phyloP scores from a whole-genome alignment of 140 eudicot species.

The Senecio squalidus region DNA sequence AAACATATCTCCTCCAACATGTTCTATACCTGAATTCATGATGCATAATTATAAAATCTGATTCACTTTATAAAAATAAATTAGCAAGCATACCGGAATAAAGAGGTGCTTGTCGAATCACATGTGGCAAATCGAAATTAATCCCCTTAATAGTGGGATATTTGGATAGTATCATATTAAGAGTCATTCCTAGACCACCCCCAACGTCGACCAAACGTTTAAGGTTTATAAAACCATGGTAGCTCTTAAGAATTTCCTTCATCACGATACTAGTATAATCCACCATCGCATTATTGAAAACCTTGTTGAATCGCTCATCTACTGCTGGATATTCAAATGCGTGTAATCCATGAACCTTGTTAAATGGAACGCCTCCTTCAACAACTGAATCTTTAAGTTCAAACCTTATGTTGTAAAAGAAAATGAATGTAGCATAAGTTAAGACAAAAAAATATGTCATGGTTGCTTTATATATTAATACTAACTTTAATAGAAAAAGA shows the following conservation, averaged over 20 bases:
- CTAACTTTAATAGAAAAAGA: no score
- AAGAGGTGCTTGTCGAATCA: constrained; percentile 14
- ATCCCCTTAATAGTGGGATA: constrained; percentile 24
- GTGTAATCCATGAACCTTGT: constrained; percentile 25
- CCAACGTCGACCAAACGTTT: constrained; percentile 28
- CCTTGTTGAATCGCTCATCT: constrained; percentile 19
- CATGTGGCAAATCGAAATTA: constrained; percentile 21
- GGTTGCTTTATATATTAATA: no score
- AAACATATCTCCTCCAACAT: constrained; percentile 35
- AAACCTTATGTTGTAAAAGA: no score
- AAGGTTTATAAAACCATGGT: constrained; percentile 14
- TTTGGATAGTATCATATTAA: constrained; percentile 21
- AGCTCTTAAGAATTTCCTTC: constrained; percentile 9
- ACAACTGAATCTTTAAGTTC: constrained; percentile 20
- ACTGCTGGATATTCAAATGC: constrained; percentile 28
- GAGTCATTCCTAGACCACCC: constrained; percentile 29
- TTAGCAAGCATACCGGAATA: constrained; percentile 5
- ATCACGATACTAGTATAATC: not conserved
- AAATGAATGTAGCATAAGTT: no score
- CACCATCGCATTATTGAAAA: constrained; percentile 25
- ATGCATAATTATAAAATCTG: not conserved
- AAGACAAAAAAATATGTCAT: no score
- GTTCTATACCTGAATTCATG: constrained; percentile 14
- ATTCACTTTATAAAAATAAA: not conserved
- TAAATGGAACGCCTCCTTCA: constrained; percentile 30